phyloP scores from a whole-genome alignment of 2,329 filamentous ascomycete species.

The Fragosphaeria purpurea region DNA sequence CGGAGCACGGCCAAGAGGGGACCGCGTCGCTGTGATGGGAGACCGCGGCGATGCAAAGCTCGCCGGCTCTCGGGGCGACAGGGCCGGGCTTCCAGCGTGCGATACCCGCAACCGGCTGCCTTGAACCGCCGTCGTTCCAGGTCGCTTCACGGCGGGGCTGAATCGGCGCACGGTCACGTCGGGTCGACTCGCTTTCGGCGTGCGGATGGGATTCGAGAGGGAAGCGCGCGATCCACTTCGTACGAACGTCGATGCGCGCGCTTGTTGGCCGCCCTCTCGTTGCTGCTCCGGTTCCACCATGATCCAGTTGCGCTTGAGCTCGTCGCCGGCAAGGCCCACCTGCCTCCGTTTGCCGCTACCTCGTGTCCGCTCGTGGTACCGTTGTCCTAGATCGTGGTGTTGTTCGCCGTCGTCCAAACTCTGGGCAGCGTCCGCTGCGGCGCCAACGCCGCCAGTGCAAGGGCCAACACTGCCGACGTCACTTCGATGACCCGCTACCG shows the following conservation, averaged over 20 bases:
- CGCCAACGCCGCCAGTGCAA: no score
- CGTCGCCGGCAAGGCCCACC: constrained; percentile 39
- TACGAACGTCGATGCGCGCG: neutral
- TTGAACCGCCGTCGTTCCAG: constrained; percentile 13
- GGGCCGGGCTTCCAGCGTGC: constrained; percentile 33
- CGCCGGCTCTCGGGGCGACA: constrained; percentile 34
- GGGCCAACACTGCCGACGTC: no score
- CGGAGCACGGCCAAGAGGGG: constrained; percentile 16
- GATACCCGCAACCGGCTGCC: constrained; percentile 28
- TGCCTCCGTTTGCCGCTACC: constrained; percentile 44
- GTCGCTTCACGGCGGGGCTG: constrained; percentile 30
- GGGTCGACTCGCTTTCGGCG: constrained; percentile 25
- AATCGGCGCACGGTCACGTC: constrained; percentile 25
- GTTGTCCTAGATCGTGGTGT: no score
- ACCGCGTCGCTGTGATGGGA: constrained; percentile 14
- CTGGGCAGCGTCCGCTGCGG: no score
- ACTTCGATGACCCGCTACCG: no score
- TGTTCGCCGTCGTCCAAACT: no score
- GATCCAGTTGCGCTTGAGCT: constrained; percentile 61
- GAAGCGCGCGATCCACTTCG: neutral
- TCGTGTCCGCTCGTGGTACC: constrained; percentile 16
- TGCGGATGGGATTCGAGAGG: neutral
- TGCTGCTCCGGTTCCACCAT: constrained; percentile 40
- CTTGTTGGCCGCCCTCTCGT: constrained; percentile 6
- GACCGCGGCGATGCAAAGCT: constrained; percentile 44